These are phyloP conservation scores for Gynostemma pentaphyllum DNA, from an alignment of 306 rosid species.

Conservation along the genomic window DNA sequence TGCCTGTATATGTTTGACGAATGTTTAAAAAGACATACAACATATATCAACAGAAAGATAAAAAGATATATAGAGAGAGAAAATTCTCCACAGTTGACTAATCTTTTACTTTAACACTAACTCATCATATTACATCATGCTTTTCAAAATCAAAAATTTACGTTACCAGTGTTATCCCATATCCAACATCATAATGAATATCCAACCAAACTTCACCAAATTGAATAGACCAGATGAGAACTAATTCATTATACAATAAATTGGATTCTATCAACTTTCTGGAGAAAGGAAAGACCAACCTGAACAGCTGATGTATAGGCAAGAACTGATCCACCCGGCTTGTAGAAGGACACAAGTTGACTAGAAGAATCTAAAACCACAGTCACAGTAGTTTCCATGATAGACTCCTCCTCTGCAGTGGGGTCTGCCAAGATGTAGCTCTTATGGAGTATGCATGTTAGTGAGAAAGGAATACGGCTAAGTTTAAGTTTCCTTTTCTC, in stretches of 20 bases:
- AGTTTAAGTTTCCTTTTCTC: conserved; percentile 65
- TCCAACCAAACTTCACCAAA: conserved; percentile 2
- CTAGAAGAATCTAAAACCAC: conserved; percentile 70
- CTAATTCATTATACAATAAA: background rate
- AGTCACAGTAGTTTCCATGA: conserved; percentile 70
- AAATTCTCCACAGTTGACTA: too few species aligned
- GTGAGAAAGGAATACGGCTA: conserved; percentile 52
- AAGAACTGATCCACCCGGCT: conserved; percentile 76
- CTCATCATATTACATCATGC: too few species aligned
- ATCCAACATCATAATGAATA: background rate
- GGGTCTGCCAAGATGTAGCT: conserved; percentile 77
- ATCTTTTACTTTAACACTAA: too few species aligned
- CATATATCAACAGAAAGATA: too few species aligned
- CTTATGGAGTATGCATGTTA: conserved; percentile 78
- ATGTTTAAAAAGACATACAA: too few species aligned
- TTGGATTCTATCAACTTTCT: background rate
- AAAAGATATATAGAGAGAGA: too few species aligned
- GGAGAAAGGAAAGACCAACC: conserved; percentile 31
- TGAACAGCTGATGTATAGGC: conserved; percentile 65
- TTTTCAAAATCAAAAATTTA: background rate
- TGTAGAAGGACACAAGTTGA: conserved; percentile 69
- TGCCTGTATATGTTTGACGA: too few species aligned
- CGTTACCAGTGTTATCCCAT: background rate
- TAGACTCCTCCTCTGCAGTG: conserved; percentile 79
- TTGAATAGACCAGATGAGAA: background rate